A percentile compares a stretch with the other conserved stretches of the same genome.
Conservation (phyloP, 805 yeast genomes). For the Yarrowia sp. region DNA sequence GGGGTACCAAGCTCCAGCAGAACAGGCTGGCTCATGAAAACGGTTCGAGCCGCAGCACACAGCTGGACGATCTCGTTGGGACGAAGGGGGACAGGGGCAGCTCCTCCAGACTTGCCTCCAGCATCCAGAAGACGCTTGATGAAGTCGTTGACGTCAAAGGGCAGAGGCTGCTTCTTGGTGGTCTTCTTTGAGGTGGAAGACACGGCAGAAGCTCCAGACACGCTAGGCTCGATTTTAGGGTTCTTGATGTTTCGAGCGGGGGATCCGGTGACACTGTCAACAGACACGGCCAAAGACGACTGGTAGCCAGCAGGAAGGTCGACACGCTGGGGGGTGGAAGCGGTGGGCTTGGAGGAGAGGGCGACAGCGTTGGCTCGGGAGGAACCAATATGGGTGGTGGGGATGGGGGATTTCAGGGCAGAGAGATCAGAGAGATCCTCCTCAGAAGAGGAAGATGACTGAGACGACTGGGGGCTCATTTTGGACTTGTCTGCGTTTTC, state of each 20-base stretch:
- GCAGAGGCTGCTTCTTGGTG: slow-evolving; percentile 12
- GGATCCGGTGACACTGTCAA: slow-evolving; percentile 20
- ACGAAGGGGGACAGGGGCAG: slow-evolving; percentile 45
- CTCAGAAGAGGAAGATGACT: slow-evolving; percentile 13
- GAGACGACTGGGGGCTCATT: slow-evolving; percentile 25
- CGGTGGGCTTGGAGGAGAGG: background rate
- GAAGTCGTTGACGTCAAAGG: slow-evolving; percentile 64
- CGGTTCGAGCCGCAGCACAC: slow-evolving; percentile 78
- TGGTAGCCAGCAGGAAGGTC: slow-evolving; percentile 24
- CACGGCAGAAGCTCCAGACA: slow-evolving; percentile 9
- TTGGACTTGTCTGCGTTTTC: slow-evolving; percentile 9
- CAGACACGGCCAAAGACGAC: slow-evolving; percentile 16
- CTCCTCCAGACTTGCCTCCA: slow-evolving; percentile 57
- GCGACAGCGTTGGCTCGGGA: slow-evolving; percentile 20
- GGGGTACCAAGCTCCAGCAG: slow-evolving; percentile 79
- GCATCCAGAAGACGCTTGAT: slow-evolving; percentile 85
- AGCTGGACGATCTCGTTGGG: slow-evolving; percentile 76
- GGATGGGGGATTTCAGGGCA: slow-evolving; percentile 16
- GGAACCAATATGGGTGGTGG: background rate
- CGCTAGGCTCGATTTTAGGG: slow-evolving; percentile 12
- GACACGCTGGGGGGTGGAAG: slow-evolving; percentile 22
- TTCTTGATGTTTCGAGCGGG: slow-evolving; percentile 23
- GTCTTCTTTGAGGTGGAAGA: slow-evolving; percentile 1
- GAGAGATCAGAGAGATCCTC: slow-evolving; percentile 1
- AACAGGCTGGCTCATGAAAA: slow-evolving; percentile 83